phyloP scores from a whole-genome alignment of 805 yeast genomes.

The Candida tammaniensis region DNA sequence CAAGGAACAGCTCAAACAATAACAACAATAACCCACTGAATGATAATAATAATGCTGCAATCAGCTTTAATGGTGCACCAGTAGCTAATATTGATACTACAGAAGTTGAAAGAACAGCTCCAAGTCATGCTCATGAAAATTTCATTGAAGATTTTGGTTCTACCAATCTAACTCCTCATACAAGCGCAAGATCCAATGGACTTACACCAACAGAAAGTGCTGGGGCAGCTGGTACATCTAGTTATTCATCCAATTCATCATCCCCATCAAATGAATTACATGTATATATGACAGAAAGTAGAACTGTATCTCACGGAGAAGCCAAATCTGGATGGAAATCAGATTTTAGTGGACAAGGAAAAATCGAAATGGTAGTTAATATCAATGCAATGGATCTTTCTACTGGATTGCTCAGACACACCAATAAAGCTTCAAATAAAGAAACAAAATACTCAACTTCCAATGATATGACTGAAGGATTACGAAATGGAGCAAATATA shows the following conservation, averaged over 20 bases:
- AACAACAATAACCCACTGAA: not conserved
- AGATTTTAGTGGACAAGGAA: slow-evolving; percentile 76
- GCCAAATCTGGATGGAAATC: slow-evolving; percentile 93
- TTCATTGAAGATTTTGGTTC: slow-evolving; percentile 25
- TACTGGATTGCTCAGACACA: slow-evolving; percentile 49
- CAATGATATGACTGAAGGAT: slow-evolving; percentile 25
- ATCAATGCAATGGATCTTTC: slow-evolving; percentile 58
- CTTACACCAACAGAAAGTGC: not conserved
- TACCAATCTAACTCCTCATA: not conserved
- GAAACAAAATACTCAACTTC: slow-evolving; percentile 16
- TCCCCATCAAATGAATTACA: slow-evolving; percentile 20
- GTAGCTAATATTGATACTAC: slow-evolving; percentile 16
- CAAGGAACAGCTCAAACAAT: not conserved
- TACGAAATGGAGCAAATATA: slow-evolving; percentile 48
- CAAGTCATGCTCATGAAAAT: slow-evolving; percentile 22
- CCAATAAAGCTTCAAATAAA: slow-evolving; percentile 42
- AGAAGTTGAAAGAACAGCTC: slow-evolving; percentile 17
- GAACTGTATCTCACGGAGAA: slow-evolving; percentile 76
- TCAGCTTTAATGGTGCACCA: slow-evolving; percentile 13
- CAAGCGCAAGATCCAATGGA: not conserved
- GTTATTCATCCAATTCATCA: slow-evolving; percentile 8
- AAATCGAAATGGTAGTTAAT: slow-evolving; percentile 75
- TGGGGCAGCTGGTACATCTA: not conserved
- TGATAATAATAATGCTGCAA: slow-evolving; percentile 2
- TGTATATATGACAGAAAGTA: slow-evolving; percentile 67